Evolutionary conservation across 1,284 basidiomycete species (phyloP).

Genomic region (Moniliophthora roreri): DNA sequence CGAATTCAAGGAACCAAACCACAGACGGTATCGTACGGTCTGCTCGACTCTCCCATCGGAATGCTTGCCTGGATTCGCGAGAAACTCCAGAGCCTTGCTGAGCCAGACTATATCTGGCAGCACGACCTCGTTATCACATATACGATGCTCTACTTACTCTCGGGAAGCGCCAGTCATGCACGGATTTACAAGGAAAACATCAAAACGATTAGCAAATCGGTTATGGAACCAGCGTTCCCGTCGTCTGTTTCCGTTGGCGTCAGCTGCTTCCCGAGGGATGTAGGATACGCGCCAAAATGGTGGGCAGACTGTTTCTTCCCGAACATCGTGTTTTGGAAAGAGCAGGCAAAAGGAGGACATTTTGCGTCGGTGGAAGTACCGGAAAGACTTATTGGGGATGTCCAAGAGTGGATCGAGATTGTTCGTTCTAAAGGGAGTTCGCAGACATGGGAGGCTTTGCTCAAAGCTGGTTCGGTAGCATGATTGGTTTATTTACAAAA

Average conservation of each 20-base stretch:
- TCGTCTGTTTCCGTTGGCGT: conserved; percentile 24
- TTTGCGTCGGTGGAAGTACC: conserved; percentile 14
- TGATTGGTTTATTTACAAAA: background rate
- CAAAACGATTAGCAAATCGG: conserved; percentile 13
- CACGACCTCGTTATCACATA: conserved; percentile 16
- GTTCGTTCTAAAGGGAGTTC: conserved; percentile 6
- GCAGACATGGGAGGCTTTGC: conserved; percentile 8
- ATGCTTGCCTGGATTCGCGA: conserved; percentile 21
- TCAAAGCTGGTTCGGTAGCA: conserved; percentile 6
- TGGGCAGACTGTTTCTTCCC: conserved; percentile 28
- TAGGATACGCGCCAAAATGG: conserved; percentile 28
- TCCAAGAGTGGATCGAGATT: conserved; percentile 10
- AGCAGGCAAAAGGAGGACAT: conserved; percentile 21
- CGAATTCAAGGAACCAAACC: conserved; percentile 19
- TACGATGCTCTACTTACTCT: conserved; percentile 18
- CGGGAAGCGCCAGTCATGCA: conserved; percentile 23
- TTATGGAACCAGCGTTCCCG: conserved; percentile 19
- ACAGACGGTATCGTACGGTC: conserved; percentile 18
- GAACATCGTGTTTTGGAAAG: conserved; percentile 30
- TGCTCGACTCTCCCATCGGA: conserved; percentile 19
- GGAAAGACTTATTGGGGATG: conserved; percentile 8
- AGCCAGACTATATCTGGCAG: conserved; percentile 16
- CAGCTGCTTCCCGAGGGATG: conserved; percentile 28
- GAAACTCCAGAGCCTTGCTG: conserved; percentile 15
- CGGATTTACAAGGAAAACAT: conserved; percentile 29